These are phyloP conservation scores for Vigna nakashimae DNA, from an alignment of 306 rosid genomes.

Conservation along the genomic window DNA sequence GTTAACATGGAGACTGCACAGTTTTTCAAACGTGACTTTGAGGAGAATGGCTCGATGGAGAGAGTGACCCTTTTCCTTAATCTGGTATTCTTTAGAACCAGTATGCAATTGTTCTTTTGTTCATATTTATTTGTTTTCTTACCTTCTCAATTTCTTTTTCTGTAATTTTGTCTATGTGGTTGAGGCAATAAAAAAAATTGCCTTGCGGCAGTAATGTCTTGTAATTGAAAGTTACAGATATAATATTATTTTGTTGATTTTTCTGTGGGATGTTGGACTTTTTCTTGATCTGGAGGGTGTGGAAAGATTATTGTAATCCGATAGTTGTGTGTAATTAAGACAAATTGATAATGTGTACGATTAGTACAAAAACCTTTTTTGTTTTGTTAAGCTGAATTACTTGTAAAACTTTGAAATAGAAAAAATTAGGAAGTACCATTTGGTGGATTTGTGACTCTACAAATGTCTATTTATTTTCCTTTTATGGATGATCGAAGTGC, in stretches of 20 bases:
- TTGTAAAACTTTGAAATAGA: slow-evolving; percentile 19
- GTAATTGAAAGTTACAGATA: neutral
- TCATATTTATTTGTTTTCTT: neutral
- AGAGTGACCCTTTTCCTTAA: slow-evolving; percentile 98
- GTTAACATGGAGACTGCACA: slow-evolving; percentile 99
- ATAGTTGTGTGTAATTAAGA: neutral
- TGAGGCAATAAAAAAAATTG: neutral
- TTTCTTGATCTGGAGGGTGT: neutral
- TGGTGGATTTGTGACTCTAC: slow-evolving; percentile 3
- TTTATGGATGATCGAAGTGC: neutral
- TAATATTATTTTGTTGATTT: slow-evolving; percentile 1
- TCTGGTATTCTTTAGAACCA: slow-evolving; percentile 64
- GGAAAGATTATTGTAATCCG: neutral
- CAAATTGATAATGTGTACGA: neutral
- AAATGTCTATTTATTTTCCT: neutral
- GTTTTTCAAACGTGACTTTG: slow-evolving; percentile 98
- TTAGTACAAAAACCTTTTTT: neutral
- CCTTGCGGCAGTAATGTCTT: neutral
- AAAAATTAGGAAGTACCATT: neutral
- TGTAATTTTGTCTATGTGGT: slow-evolving; percentile 15
- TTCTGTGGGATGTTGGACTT: slow-evolving; percentile 17
- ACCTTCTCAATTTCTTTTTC: slow-evolving; percentile 21
- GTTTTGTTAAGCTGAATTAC: slow-evolving; percentile 25
- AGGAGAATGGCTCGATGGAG: slow-evolving; percentile 99
- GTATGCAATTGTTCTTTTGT: slow-evolving; percentile 24